phyloP scores from a whole-genome alignment of 768 basidiomycete genomes.

The Boletus tylopilopsis region DNA sequence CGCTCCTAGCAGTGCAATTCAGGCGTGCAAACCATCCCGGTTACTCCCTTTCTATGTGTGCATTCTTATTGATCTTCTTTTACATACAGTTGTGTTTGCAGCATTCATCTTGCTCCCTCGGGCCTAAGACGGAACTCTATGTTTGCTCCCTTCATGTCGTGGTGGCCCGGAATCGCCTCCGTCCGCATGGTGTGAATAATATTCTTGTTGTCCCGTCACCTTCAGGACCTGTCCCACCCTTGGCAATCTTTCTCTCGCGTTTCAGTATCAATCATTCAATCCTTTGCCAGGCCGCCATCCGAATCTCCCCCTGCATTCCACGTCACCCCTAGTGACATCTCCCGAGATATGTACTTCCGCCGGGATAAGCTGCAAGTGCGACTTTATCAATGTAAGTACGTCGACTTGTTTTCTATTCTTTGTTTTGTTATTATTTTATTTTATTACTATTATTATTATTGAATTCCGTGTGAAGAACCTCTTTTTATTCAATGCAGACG shows the following conservation, averaged over 20 bases:
- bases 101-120: slow-evolving; percentile 20
- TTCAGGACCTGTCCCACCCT: slow-evolving; percentile 20
- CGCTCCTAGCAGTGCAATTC: slow-evolving; percentile 24
- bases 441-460: slow-evolving; percentile 11
- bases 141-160: slow-evolving; percentile 25
- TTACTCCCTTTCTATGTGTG: slow-evolving; percentile 22
- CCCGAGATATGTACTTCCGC: slow-evolving; percentile 13
- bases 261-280: slow-evolving; percentile 17
- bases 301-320: not conserved
- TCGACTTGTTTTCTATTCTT: slow-evolving; percentile 16
- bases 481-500: not conserved
- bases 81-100: slow-evolving; percentile 28
- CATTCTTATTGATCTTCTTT: slow-evolving; percentile 24
- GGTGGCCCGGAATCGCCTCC: slow-evolving; percentile 17
- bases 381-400: not conserved
- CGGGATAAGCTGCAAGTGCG: slow-evolving; percentile 10
- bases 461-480: slow-evolving; percentile 18
- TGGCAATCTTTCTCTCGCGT: slow-evolving; percentile 18
- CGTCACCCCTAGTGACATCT: slow-evolving; percentile 7
- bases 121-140: slow-evolving; percentile 31
- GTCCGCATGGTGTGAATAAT: slow-evolving; percentile 16
- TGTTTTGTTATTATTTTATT: slow-evolving; percentile 16
- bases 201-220: slow-evolving; percentile 13
- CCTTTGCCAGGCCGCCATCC: not conserved
- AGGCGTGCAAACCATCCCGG: slow-evolving; percentile 16